Conservation (phyloP, 352 stramenopile genomes). For the Globisporangium sylvaticum region DNA sequence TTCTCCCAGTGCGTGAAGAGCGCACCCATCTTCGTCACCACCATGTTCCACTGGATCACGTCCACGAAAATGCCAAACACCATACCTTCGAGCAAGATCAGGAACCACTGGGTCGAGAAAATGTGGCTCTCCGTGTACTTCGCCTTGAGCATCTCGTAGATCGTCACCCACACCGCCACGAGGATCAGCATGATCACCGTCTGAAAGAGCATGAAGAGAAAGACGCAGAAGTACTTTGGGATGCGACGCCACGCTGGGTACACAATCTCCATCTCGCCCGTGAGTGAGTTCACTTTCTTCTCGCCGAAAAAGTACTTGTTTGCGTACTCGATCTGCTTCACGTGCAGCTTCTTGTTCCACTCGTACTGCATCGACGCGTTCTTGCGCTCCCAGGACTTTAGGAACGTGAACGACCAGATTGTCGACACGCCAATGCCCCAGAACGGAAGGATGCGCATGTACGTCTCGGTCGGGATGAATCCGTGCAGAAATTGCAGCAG, state of each 20-base stretch:
- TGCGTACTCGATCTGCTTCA: slow-evolving; percentile 83
- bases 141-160: slow-evolving; percentile 86
- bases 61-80: slow-evolving; percentile 87
- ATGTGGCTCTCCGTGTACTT: slow-evolving; percentile 72
- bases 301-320: slow-evolving; percentile 77
- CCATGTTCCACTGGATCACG: slow-evolving; percentile 87
- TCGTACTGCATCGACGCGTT: slow-evolving; percentile 80
- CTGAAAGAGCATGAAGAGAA: slow-evolving; percentile 80
- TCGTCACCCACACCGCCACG: slow-evolving; percentile 83
- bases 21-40: slow-evolving; percentile 82
- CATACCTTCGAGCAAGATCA: slow-evolving; percentile 78
- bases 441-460: slow-evolving; percentile 80
- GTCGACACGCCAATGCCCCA: slow-evolving; percentile 80
- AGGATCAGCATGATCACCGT: slow-evolving; percentile 85
- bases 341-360: slow-evolving; percentile 76
- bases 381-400: slow-evolving; percentile 80
- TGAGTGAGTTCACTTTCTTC: slow-evolving; percentile 67
- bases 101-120: slow-evolving; percentile 81
- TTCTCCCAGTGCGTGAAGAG: slow-evolving; percentile 89
- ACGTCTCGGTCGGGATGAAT: slow-evolving; percentile 51
- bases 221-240: slow-evolving; percentile 72
- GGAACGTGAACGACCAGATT: slow-evolving; percentile 76
- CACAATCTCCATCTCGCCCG: slow-evolving; percentile 57
- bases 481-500: slow-evolving; percentile 51
- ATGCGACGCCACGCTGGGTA: slow-evolving; percentile 68